phyloP scores from a whole-genome alignment of 495 filamentous ascomycete genomes.

The Thermothielavioides terrestris region DNA sequence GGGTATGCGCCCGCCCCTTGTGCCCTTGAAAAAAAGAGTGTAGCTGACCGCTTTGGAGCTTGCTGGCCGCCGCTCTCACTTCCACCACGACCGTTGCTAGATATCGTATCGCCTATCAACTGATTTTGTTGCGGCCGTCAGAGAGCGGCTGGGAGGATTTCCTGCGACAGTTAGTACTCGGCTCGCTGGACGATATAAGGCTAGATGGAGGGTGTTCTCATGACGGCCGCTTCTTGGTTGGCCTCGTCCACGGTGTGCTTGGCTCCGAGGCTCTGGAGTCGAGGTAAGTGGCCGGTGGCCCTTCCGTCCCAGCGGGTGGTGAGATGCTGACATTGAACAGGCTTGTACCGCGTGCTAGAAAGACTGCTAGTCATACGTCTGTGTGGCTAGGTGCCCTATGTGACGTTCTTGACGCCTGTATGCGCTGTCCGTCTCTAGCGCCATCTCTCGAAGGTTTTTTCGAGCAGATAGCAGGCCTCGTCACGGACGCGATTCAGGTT shows the following conservation, averaged over 20 bases:
- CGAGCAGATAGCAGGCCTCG: not conserved
- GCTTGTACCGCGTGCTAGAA: slow-evolving; percentile 6
- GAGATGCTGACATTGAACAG: not conserved
- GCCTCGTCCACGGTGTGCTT: not conserved
- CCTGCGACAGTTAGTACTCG: not conserved
- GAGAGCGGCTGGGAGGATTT: not conserved
- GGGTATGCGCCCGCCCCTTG: not conserved
- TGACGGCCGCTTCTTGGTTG: not conserved
- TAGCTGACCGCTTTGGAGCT: not conserved
- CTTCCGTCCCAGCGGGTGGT: not conserved
- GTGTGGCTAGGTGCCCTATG: slow-evolving; percentile 12
- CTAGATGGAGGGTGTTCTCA: not conserved
- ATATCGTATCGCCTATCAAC: not conserved
- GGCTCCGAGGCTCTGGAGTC: not conserved
- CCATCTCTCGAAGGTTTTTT: not conserved
- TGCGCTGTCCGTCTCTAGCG: not conserved
- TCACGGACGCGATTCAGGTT: slow-evolving; percentile 4
- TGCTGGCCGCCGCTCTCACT: not conserved
- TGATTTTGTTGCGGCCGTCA: not conserved
- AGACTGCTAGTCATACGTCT: slow-evolving; percentile 1
- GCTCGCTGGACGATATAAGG: not conserved
- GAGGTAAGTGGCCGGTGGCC: not conserved
- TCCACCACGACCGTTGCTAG: not conserved
- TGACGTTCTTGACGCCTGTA: not conserved
- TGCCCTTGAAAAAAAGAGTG: not conserved